A percentile compares a stretch with the other conserved stretches of the same genome.
phyloP scores from a whole-genome alignment of 306 rosid species.

The Heteromeles arbutifolia region DNA sequence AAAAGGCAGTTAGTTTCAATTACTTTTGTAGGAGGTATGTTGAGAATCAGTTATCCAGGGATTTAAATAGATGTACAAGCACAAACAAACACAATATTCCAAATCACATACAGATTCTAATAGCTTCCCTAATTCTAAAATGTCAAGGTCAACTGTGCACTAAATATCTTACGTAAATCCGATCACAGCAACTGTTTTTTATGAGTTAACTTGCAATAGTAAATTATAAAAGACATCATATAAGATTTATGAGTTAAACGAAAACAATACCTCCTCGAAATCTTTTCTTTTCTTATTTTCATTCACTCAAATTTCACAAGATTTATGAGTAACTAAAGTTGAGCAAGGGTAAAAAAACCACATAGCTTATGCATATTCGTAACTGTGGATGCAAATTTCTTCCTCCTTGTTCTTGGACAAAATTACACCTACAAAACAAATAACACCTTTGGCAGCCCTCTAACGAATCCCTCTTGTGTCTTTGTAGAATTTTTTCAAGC shows the following conservation, averaged over 20 bases:
- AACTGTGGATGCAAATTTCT: no score
- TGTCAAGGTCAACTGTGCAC: neutral
- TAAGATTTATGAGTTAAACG: no score
- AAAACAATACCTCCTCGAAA: neutral
- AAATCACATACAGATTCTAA: neutral
- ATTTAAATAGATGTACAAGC: neutral
- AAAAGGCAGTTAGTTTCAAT: neutral
- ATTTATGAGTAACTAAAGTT: neutral
- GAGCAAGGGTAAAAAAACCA: neutral
- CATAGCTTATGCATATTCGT: neutral
- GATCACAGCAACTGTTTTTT: no score
- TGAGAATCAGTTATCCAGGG: neutral
- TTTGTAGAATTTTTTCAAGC: no score
- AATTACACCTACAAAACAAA: no score
- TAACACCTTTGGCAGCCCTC: no score
- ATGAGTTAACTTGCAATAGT: no score
- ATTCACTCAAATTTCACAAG: neutral
- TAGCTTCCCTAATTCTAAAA: neutral
- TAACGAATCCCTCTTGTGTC: no score
- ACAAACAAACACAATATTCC: neutral
- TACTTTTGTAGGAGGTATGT: neutral
- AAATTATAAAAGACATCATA: no score
- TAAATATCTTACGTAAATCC: neutral
- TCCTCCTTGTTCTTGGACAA: no score
- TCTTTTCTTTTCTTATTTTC: neutral